These are phyloP conservation scores for Pinus taeda DNA, from an alignment of 75 land plant genomes.

Conservation along the genomic window DNA sequence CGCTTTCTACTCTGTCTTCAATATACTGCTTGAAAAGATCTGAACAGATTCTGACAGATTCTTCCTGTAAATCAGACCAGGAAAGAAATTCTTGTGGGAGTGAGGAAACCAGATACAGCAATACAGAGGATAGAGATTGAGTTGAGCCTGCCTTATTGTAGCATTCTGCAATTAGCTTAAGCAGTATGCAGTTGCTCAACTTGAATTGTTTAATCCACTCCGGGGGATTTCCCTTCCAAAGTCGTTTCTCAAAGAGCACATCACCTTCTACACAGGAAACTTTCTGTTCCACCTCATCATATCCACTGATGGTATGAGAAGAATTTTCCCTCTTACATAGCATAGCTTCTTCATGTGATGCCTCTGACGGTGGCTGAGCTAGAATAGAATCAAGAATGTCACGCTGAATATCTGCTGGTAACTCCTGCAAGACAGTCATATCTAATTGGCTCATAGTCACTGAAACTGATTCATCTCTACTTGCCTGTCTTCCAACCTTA, in stretches of 20 bases:
- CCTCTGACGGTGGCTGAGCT: slow-evolving; percentile 21
- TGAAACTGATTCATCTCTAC: slow-evolving; percentile 37
- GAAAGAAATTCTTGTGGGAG: slow-evolving; percentile 5
- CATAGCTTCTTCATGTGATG: slow-evolving; percentile 1
- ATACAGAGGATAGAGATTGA: slow-evolving; percentile 25
- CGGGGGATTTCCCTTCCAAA: slow-evolving; percentile 74
- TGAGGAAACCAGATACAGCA: slow-evolving; percentile 19
- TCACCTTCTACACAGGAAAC: slow-evolving; percentile 10
- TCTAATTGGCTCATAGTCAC: slow-evolving; percentile 50
- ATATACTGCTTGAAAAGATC: slow-evolving; percentile 53
- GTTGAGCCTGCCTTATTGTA: slow-evolving; percentile 11
- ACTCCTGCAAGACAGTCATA: slow-evolving; percentile 38
- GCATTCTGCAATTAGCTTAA: slow-evolving; percentile 31
- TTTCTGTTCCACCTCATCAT: neutral
- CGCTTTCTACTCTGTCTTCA: slow-evolving; percentile 30
- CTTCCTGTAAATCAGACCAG: slow-evolving; percentile 16
- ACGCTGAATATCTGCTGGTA: slow-evolving; percentile 32
- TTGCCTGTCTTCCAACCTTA: neutral
- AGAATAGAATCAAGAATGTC: slow-evolving; percentile 43
- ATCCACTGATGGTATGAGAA: neutral
- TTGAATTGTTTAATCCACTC: slow-evolving; percentile 53
- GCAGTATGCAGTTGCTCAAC: slow-evolving; percentile 24
- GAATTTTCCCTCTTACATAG: neutral
- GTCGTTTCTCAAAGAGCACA: slow-evolving; percentile 6
- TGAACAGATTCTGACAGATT: slow-evolving; percentile 20